phyloP scores from a whole-genome alignment of 2,329 filamentous ascomycete species.

The Apiospora rasikravindrae region DNA sequence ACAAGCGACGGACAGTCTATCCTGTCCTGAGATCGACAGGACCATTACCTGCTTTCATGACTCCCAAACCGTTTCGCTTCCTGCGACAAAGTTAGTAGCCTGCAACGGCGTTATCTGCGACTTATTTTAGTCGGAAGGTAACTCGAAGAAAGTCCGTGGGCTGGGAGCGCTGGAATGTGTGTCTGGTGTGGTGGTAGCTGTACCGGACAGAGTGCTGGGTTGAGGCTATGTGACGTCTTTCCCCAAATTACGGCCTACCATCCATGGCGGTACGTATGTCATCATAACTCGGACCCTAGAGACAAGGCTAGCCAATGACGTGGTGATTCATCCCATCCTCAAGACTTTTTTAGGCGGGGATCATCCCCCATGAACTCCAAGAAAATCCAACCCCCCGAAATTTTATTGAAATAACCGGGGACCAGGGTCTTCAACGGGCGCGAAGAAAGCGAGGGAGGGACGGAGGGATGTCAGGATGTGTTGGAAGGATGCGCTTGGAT shows the following conservation, averaged over 20 bases:
- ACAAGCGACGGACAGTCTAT: neutral
- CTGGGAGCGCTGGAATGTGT: neutral
- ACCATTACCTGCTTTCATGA: neutral
- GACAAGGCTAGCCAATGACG: constrained; percentile 15
- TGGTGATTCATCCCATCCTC: constrained; percentile 11
- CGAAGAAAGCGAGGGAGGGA: neutral
- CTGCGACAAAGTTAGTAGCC: constrained; percentile 13
- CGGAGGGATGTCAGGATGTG: neutral
- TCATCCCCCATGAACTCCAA: constrained; percentile 5
- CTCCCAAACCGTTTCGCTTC: constrained; percentile 1
- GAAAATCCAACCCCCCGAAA: neutral
- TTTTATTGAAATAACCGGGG: neutral
- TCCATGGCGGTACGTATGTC: neutral
- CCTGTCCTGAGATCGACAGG: constrained; percentile 1
- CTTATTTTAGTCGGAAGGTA: constrained; percentile 6
- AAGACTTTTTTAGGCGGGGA: constrained; percentile 11
- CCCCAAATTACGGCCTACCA: neutral
- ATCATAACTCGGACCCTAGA: constrained; percentile 13
- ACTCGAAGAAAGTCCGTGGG: neutral
- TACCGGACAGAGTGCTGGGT: neutral
- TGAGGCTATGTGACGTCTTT: constrained; percentile 7
- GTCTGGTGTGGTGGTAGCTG: constrained; percentile 1
- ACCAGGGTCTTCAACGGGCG: neutral
- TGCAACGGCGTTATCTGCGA: neutral
- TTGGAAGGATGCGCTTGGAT: constrained; percentile 5